phyloP scores from a whole-genome alignment of 2,329 filamentous ascomycete species.

The Tolypocladium ophioglossoides region DNA sequence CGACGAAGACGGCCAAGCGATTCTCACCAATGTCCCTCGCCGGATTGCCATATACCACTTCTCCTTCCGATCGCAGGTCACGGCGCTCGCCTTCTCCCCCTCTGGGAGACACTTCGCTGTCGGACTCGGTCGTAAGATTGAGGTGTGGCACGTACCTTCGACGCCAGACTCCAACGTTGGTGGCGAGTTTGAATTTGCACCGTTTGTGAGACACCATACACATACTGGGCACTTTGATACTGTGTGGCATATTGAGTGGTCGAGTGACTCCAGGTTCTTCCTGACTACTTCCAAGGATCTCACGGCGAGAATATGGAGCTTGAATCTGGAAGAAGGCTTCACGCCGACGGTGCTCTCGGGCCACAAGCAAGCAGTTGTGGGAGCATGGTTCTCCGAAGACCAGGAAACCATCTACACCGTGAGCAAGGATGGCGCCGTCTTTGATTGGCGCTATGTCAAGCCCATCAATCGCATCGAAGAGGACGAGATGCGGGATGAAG shows the following conservation, averaged over 20 bases:
- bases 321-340: slow-evolving; percentile 79
- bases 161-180: slow-evolving; percentile 70
- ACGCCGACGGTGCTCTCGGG: slow-evolving; percentile 81
- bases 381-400: slow-evolving; percentile 93
- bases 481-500: slow-evolving; percentile 48
- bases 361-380: slow-evolving; percentile 80
- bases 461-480: slow-evolving; percentile 43
- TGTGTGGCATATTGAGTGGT: slow-evolving; percentile 86
- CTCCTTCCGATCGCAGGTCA: slow-evolving; percentile 78
- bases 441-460: slow-evolving; percentile 79
- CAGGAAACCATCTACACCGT: slow-evolving; percentile 95
- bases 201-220: slow-evolving; percentile 79
- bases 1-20: slow-evolving; percentile 88
- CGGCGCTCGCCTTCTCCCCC: slow-evolving; percentile 80
- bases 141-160: slow-evolving; percentile 93
- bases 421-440: slow-evolving; percentile 94
- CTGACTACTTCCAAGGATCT: slow-evolving; percentile 85
- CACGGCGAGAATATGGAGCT: slow-evolving; percentile 89
- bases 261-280: slow-evolving; percentile 90
- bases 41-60: slow-evolving; percentile 88
- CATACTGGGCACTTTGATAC: slow-evolving; percentile 84
- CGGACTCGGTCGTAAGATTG: slow-evolving; percentile 74
- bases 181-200: slow-evolving; percentile 86
- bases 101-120: slow-evolving; percentile 87
- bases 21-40: slow-evolving; percentile 81